Base-by-base conservation (phyloP, 202 grass and related monocot genomes). In the Musa balbisiana region DNA sequence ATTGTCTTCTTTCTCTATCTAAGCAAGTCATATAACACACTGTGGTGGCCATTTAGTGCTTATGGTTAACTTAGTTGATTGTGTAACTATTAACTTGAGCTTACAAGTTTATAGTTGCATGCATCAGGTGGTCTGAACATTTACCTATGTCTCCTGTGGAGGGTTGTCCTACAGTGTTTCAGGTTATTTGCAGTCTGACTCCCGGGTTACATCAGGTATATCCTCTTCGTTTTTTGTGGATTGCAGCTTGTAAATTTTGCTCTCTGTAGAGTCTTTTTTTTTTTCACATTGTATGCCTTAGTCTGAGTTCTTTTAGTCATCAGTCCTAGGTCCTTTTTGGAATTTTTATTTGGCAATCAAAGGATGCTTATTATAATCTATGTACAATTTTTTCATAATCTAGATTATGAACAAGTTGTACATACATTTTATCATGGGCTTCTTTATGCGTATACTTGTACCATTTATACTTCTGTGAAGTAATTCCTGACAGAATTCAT, bases 131-230 rank as follows among this genome's bases (percentile, higher is more conserved):
- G 96, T 77, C 87, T 20, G 96, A 92, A 63, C 89, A 92, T 90
- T 75, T 96, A 71, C 96, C 85, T 0, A 92, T 99, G 96, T 90
- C 96, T 80, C 96, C 96, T 17, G 83, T 95, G 2, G 91, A 99
- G 86, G 89, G 82, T 59, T 92, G 91, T 49, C 91, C 96, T 55
- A 82, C 85, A 1, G 85, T 96, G 67, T 99, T 95, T 84, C 96
- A 99, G 83, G 87, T 81, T 75, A 85, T 87, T 23, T 96, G 89
- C 84, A 80, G 55, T 72, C 83, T 99, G 79, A 21, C 87, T 67
- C 96, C 89, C 65, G 96, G 96, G 52, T 52, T 85, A 63, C 78
- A 99, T 78, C 83, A 99, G 85, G 96, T 95, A 52, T 52, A 53
- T 64, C 55, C n/a, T 72, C 66, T 24, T 14, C n/a, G 26, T 25